Evolutionary conservation across 352 stramenopile genomes (phyloP), one percentile per base, ranked within the genome.

Genomic region (Pythium brassicae): DNA sequence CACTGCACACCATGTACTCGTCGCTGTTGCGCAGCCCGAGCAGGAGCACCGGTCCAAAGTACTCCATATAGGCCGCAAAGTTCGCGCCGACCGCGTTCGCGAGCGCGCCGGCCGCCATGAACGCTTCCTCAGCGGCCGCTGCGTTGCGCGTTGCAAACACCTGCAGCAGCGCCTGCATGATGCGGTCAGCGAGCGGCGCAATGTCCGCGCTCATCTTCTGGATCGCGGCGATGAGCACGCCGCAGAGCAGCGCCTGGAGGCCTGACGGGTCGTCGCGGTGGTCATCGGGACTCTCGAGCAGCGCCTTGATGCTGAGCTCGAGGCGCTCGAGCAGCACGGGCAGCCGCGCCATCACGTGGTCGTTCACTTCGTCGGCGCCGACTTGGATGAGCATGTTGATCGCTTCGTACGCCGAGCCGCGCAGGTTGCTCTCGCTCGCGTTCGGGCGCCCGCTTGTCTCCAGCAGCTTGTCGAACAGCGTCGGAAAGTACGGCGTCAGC

Each of bases 1-100:
- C 91, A 46, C 86, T 97, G 80, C 96, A 99, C 32, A 99, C 91
- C 76, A 98, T 94, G 66, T 97, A 98, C 37, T 98, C 94, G 45
- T 98, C 88, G 62, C 96, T 96, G 74, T 98, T 98, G 14, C 84
- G 83, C 35, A 99, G 64, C 14, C 95, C 95, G 57, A 83, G 75
- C 43, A 98, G 71, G 22, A 99, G 67, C 34, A 97, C 88, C 2
- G 92, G 92, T 19, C 93, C 83, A 48, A 99, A 94, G 50, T 86
- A 90, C 51, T 86, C 61, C 90, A 99, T 98, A 78, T 99, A 99
- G 64, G 97, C 96, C 55, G 96, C 78, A 56, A 97, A 97, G 50
- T 97, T 86, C n/a, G 71, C 59, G 32, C 97, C 94, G 46, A 98
- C 68, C 44, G 89, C 88, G 54, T 98, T 95, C n/a, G 90, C 91